These are phyloP conservation scores for Mycena galopus DNA, from an alignment of 768 basidiomycete genomes.

Conservation along the genomic window DNA sequence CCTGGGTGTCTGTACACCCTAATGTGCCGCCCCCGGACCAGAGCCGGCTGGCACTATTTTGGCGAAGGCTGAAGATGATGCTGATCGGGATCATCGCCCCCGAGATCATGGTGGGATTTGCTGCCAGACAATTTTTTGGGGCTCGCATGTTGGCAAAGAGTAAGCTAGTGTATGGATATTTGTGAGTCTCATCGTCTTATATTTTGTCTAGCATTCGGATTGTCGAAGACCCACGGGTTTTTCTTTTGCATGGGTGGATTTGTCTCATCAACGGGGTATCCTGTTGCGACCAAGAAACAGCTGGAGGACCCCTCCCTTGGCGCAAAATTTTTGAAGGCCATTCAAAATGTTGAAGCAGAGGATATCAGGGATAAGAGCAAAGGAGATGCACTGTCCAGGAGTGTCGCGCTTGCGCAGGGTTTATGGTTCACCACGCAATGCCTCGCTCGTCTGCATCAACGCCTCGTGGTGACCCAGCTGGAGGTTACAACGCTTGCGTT, in stretches of 20 bases:
- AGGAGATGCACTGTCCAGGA: conserved; percentile 49
- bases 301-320: conserved; percentile 4
- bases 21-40: background rate
- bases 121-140: no score
- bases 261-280: conserved; percentile 11
- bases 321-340: background rate
- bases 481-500: conserved; percentile 53
- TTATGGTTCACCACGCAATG: conserved; percentile 51
- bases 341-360: conserved; percentile 1
- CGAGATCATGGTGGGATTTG: background rate
- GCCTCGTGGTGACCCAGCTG: conserved; percentile 48
- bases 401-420: conserved; percentile 47
- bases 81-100: conserved; percentile 27
- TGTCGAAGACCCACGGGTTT: conserved; percentile 34
- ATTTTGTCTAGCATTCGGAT: background rate
- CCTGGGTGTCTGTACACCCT: no score
- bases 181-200: background rate
- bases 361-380: conserved; percentile 46
- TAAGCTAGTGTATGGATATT: background rate
- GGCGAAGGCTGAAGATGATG: conserved; percentile 37
- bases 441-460: conserved; percentile 38
- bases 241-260: conserved; percentile 41
- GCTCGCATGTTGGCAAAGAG: background rate
- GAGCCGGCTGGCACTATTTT: background rate
- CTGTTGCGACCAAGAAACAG: background rate